A percentile compares a stretch with the other conserved stretches of the same genome.
These are phyloP conservation scores for Teratosphaeria gauchensis DNA, from an alignment of 2,329 filamentous ascomycete genomes.

Conservation along the genomic window DNA sequence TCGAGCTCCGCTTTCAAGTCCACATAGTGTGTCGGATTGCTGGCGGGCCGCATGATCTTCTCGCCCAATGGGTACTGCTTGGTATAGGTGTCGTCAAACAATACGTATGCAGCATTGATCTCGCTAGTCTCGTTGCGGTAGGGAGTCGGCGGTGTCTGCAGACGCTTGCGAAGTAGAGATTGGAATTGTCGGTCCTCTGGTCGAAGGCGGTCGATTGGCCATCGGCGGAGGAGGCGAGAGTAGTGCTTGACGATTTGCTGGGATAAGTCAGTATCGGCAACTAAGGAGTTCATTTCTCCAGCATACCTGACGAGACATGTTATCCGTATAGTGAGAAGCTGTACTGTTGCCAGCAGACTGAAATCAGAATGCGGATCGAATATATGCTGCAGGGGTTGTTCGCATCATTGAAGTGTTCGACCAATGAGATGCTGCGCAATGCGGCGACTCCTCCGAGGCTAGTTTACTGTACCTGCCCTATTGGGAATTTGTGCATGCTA, in stretches of 20 bases:
- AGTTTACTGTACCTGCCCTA: neutral
- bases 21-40: slow-evolving; percentile 44
- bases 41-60: slow-evolving; percentile 39
- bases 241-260: slow-evolving; percentile 37
- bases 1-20: slow-evolving; percentile 43
- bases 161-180: slow-evolving; percentile 33
- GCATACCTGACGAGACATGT: slow-evolving; percentile 19
- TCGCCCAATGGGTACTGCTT: slow-evolving; percentile 41
- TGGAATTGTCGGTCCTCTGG: slow-evolving; percentile 39
- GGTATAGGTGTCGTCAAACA: slow-evolving; percentile 50
- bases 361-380: neutral
- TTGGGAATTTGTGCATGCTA: neutral
- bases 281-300: too few relatives aligned
- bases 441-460: neutral
- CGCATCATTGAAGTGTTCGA: neutral
- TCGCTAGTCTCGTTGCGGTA: slow-evolving; percentile 31
- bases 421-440: neutral
- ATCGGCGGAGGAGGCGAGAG: slow-evolving; percentile 38
- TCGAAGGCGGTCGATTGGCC: slow-evolving; percentile 42
- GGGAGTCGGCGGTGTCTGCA: slow-evolving; percentile 11
- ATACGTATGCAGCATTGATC: slow-evolving; percentile 49
- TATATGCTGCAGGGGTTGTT: neutral
- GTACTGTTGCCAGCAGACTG: neutral
- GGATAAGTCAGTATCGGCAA: slow-evolving; percentile 2
- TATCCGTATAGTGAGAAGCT: neutral